Evolutionary conservation across 1,284 basidiomycete genomes (phyloP), one percentile per base, ranked within the genome.

Genomic region (Pascua guehoae): DNA sequence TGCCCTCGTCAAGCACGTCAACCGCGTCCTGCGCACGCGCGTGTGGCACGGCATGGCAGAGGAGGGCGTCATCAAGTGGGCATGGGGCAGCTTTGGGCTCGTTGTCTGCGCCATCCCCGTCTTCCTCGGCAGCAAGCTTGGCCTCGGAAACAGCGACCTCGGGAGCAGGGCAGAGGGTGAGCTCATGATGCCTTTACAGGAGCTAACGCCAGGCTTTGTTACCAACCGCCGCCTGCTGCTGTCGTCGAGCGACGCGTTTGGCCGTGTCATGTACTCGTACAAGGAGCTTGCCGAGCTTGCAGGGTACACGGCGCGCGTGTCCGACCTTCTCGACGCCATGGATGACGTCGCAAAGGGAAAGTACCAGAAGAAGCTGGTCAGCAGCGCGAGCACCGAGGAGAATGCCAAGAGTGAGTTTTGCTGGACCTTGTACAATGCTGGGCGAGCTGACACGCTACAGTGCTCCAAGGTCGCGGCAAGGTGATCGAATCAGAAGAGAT

Each of bases 1-100:
- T 54, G 85, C 85, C 5, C 81, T 96, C 37, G 84, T 97, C 64
- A 88, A 87, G 73, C 95, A 98, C 68, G 88, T 94, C 74, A 89
- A 90, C 69, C 83, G 84, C 55, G 88, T 96, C 3, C 81, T 95
- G 67, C 79, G 83, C 46, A 86, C 88, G 59, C 82, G 88, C 37
- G 89, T 95, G 81, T 91, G 88, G 85, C 92, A 96, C 75, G 87
- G 88, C 2, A 91, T 93, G 77, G 84, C 87, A 9, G 93, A 97
- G 73, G 95, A 98, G 75, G 92, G 92, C 2, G 88, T 98, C 56
- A 88, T 98, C 70, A 98, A 98, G 77, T 95, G 94, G 94, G 73
- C 94, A 14, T 98, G 95, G 95, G 94, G 94, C 64, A 88, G 87
- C 70, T 88, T 96, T 70, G 94, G 94, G 24, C 86, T 98, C 36